Evolutionary conservation across 1,284 basidiomycete species (phyloP).

Genomic region (Erythrobasidium hasegawianum): DNA sequence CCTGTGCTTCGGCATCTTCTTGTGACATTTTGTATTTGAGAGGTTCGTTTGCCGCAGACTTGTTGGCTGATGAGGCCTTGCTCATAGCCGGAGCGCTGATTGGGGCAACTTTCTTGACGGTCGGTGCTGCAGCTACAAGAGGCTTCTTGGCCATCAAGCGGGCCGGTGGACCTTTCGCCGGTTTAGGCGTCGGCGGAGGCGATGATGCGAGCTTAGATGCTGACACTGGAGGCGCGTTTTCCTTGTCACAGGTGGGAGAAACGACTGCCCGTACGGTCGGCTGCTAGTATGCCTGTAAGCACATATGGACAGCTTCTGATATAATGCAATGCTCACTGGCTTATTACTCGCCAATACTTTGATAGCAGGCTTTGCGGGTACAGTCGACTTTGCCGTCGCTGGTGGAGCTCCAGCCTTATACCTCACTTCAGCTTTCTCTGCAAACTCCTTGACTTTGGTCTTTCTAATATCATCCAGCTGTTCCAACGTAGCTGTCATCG

Average conservation of each 20-base stretch:
- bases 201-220: slow-evolving; percentile 2
- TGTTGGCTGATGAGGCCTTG: slow-evolving; percentile 54
- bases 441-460: slow-evolving; percentile 86
- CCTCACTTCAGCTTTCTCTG: slow-evolving; percentile 83
- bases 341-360: neutral
- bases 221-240: slow-evolving; percentile 6
- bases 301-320: neutral
- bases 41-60: slow-evolving; percentile 60
- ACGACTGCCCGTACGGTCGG: neutral
- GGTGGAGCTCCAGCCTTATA: slow-evolving; percentile 57
- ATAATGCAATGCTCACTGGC: neutral
- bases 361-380: neutral
- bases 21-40: slow-evolving; percentile 88
- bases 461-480: slow-evolving; percentile 83
- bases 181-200: slow-evolving; percentile 46
- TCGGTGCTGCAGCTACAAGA: slow-evolving; percentile 47
- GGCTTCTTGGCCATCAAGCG: neutral
- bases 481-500: slow-evolving; percentile 83
- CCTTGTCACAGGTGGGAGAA: slow-evolving; percentile 10
- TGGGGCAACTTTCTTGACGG: slow-evolving; percentile 44
- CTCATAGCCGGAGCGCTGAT: slow-evolving; percentile 54
- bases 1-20: slow-evolving; percentile 85
- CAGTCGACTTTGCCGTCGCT: slow-evolving; percentile 37
- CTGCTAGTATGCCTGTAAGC: neutral
- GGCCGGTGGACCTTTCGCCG: slow-evolving; percentile 48